Evolutionary conservation across 164 flowering plant genomes (phyloP), one percentile per base, ranked within the genome.

Genomic region (Saururus chinensis): DNA sequence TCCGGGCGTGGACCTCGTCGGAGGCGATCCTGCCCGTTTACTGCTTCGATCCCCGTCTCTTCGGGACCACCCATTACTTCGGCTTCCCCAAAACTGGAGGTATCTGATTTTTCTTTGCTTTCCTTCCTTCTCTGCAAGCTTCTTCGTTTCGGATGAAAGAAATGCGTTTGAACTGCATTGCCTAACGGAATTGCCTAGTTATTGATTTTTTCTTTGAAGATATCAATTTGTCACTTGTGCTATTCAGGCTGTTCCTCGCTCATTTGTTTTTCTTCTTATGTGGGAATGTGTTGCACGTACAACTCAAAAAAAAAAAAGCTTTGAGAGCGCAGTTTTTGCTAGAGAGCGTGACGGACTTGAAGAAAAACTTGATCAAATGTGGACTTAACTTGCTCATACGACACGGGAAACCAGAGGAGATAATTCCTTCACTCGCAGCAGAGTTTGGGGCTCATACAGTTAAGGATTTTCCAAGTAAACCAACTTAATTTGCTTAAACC

Each of bases 31-130:
- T 92, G 78, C 96, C 98, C 9, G 88, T 92, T 20, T 92, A 88
- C 61, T 89, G 96, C 55, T 65, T 89, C 40, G 96, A 89, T 80
- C 90, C 98, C 25, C 72, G 98, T 45, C 75, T 75, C 54, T 92
- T 89, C 53, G 77, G 76, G 40, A 72, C 83, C 8, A 92, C 98
- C 21, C 80, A 81, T 72, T 65, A 75, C 73, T 92, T 92, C 62
- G 87, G 85, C 11, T 89, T 92, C 68, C 88, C 93, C 21, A 92
- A 92, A 84, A 89, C 98, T 65, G 98, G 98, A 82, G 96, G 96
- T 89, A 79, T 0, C 4, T 53, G 10, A 11, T 54, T 23, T n/a
- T 35, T 21, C 60, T 24, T 21, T 66, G 9, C 8, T 4, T 53
- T 26, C 61, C 35, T 23, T 0, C 14, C 52, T 10, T 17, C 37